phyloP scores from a whole-genome alignment of 352 stramenopile genomes.

The Blastocystis sp. region DNA sequence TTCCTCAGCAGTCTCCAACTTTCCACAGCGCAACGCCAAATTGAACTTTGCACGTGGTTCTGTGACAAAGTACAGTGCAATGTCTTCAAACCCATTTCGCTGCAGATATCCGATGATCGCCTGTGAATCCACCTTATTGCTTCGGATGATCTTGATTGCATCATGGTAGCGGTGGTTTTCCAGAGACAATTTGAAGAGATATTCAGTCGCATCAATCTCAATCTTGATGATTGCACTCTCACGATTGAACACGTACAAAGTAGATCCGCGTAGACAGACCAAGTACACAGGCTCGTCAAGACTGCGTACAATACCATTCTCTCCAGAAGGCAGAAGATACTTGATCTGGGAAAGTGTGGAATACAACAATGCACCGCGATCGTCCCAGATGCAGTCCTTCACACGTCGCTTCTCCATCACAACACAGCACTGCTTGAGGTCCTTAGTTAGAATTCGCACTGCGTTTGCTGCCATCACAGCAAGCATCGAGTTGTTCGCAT shows the following conservation, averaged over 20 bases:
- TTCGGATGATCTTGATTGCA: constrained; percentile 96
- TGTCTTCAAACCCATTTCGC: constrained; percentile 96
- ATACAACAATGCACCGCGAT: constrained; percentile 93
- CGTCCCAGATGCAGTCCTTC: constrained; percentile 86
- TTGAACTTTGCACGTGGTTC: constrained; percentile 96
- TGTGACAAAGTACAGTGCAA: constrained; percentile 97
- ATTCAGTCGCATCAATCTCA: constrained; percentile 94
- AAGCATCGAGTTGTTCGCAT: constrained; percentile 88
- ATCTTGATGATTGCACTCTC: constrained; percentile 90
- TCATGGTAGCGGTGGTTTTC: constrained; percentile 89
- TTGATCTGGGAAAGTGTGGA: constrained; percentile 91
- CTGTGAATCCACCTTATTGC: constrained; percentile 89
- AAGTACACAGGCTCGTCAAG: constrained; percentile 94
- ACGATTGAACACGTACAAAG: constrained; percentile 86
- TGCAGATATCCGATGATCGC: constrained; percentile 98
- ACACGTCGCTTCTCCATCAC: constrained; percentile 92
- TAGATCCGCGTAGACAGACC: constrained; percentile 85
- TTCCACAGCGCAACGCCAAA: constrained; percentile 91
- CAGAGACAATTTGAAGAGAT: constrained; percentile 89
- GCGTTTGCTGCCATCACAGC: constrained; percentile 93
- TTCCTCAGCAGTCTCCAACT: constrained; percentile 78
- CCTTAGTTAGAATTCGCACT: constrained; percentile 89
- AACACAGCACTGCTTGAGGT: constrained; percentile 91
- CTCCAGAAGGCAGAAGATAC: constrained; percentile 78
- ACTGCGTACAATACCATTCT: constrained; percentile 94